These are phyloP conservation scores for Davidsoniella eucalypti DNA, from an alignment of 2,329 filamentous ascomycete species.

Conservation along the genomic window DNA sequence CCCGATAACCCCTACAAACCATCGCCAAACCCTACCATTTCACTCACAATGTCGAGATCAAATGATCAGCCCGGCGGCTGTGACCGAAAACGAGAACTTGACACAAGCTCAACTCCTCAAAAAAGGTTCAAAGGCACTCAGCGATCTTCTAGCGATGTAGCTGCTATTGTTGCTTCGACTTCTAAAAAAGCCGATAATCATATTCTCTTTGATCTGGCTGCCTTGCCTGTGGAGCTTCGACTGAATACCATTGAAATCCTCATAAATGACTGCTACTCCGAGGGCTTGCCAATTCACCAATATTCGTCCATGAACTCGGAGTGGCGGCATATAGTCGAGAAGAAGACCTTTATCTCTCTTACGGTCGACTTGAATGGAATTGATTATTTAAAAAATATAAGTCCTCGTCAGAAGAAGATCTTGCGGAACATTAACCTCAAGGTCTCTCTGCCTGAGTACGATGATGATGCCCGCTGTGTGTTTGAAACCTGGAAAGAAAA, in stretches of 20 bases:
- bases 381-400: constrained; percentile 3
- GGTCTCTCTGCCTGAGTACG: constrained; percentile 8
- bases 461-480: constrained; percentile 7
- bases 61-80: too few species aligned
- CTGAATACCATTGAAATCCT: constrained; percentile 3
- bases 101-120: too few species aligned
- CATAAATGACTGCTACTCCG: background rate
- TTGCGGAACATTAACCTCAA: constrained; percentile 10
- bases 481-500: constrained; percentile 14
- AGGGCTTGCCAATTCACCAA: constrained; percentile 1
- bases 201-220: too few species aligned
- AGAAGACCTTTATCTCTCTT: constrained; percentile 10
- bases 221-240: background rate
- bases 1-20: too few species aligned
- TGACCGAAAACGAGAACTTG: too few species aligned
- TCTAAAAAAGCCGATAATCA: too few species aligned
- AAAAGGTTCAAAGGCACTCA: too few species aligned
- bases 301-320: constrained; percentile 11
- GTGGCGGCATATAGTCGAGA: constrained; percentile 12
- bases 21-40: too few species aligned
- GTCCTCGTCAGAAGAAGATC: constrained; percentile 3
- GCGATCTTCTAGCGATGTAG: too few species aligned
- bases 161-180: too few species aligned
- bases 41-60: too few species aligned
- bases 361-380: constrained; percentile 1